These are phyloP conservation scores for Canariomyces notabilis DNA, from an alignment of 2,329 filamentous ascomycete genomes.

Conservation along the genomic window DNA sequence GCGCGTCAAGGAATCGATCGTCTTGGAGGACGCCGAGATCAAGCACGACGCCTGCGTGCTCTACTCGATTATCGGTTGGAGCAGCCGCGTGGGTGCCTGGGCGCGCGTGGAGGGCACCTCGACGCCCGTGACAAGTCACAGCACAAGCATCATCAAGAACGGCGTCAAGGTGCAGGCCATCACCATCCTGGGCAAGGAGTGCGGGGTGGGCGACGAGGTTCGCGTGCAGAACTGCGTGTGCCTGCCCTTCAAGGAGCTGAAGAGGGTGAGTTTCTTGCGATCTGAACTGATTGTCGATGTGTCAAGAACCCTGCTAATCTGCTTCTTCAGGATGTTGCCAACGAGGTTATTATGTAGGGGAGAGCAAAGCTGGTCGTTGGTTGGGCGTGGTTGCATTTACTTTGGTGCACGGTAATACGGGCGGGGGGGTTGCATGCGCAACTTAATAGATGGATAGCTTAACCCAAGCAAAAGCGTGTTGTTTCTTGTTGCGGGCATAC, in stretches of 20 bases:
- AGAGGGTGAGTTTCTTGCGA: slow-evolving; percentile 62
- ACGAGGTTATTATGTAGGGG: slow-evolving; percentile 85
- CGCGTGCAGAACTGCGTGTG: slow-evolving; percentile 97
- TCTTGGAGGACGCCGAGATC: slow-evolving; percentile 90
- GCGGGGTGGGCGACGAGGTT: slow-evolving; percentile 86
- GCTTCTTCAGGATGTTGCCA: slow-evolving; percentile 65
- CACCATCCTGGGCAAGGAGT: slow-evolving; percentile 96
- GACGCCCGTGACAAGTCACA: slow-evolving; percentile 80
- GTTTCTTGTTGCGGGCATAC: background rate
- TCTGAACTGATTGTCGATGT: background rate
- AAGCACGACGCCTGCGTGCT: slow-evolving; percentile 95
- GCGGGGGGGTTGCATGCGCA: background rate
- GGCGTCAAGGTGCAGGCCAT: slow-evolving; percentile 98
- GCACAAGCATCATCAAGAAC: slow-evolving; percentile 93
- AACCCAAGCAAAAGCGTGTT: background rate
- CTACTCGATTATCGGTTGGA: slow-evolving; percentile 96
- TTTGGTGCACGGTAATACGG: background rate
- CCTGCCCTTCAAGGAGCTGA: slow-evolving; percentile 95
- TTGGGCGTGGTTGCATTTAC: background rate
- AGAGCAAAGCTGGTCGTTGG: background rate
- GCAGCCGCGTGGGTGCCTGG: slow-evolving; percentile 94
- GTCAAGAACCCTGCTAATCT: slow-evolving; percentile 1
- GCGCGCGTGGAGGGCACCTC: slow-evolving; percentile 94
- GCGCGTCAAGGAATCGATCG: slow-evolving; percentile 91
- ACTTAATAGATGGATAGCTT: background rate